Conservation (phyloP, 306 rosid genomes). For the Dalbergia oliveri region DNA sequence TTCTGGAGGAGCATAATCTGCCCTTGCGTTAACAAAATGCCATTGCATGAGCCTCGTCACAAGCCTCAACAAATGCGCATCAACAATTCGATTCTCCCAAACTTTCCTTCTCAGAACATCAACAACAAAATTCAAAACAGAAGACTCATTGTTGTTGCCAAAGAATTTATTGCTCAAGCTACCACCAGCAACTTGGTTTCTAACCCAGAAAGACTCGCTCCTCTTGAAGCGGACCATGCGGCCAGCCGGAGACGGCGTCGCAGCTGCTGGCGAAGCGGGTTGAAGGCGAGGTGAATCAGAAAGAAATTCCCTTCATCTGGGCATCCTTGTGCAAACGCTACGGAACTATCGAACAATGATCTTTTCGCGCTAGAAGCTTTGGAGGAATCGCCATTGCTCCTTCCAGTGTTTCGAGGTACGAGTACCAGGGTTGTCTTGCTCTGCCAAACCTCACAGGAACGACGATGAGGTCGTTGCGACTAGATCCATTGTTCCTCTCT, state of each 20-base stretch:
- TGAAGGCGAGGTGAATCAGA: conserved; percentile 64
- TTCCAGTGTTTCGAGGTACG: conserved; percentile 55
- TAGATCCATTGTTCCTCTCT: too few species aligned
- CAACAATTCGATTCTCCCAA: conserved; percentile 69
- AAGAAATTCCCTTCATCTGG: conserved; percentile 65
- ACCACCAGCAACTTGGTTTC: conserved; percentile 58
- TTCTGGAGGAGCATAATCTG: conserved; percentile 71
- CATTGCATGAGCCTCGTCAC: conserved; percentile 83
- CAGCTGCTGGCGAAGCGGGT: conserved; percentile 81
- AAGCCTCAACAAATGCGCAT: conserved; percentile 81
- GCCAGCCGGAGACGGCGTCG: conserved; percentile 38
- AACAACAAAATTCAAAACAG: conserved; percentile 72
- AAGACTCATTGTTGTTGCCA: conserved; percentile 58
- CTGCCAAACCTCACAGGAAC: conserved; percentile 85
- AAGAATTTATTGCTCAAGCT: conserved; percentile 51
- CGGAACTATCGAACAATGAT: conserved; percentile 58
- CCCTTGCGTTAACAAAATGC: conserved; percentile 86
- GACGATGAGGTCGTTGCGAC: too few species aligned
- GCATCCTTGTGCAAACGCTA: conserved; percentile 70
- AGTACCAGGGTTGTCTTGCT: conserved; percentile 64
- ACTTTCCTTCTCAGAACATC: conserved; percentile 74
- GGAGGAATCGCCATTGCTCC: conserved; percentile 54
- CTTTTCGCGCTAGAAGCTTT: conserved; percentile 56
- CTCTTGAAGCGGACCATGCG: conserved; percentile 67
- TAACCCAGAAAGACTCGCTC: conserved; percentile 74